These are phyloP conservation scores for Fusarium sarcochroum DNA, from an alignment of 2,329 filamentous ascomycete species.

Conservation along the genomic window DNA sequence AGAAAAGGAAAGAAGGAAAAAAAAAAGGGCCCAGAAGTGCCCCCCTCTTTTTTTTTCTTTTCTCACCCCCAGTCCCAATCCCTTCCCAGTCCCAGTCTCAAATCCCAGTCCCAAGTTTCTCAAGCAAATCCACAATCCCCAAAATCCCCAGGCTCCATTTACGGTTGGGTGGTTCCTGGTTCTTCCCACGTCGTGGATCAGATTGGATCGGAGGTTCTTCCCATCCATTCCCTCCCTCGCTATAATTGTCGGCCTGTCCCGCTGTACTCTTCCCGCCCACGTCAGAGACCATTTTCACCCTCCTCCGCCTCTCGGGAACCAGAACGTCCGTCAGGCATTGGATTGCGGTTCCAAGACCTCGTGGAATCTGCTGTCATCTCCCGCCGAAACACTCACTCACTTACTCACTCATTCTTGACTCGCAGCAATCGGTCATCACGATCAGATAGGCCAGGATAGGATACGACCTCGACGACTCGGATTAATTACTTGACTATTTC, in stretches of 20 bases:
- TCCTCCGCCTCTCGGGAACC: slow-evolving; percentile 35
- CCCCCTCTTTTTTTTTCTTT: slow-evolving; percentile 34
- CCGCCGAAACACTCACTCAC: slow-evolving; percentile 40
- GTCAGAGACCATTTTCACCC: slow-evolving; percentile 42
- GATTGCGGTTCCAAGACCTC: slow-evolving; percentile 42
- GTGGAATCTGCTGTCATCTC: slow-evolving; percentile 48
- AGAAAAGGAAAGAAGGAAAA: slow-evolving; percentile 21
- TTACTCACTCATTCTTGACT: slow-evolving; percentile 43
- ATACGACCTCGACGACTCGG: slow-evolving; percentile 23
- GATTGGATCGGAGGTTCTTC: slow-evolving; percentile 42
- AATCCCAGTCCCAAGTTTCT: slow-evolving; percentile 37
- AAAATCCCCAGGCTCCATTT: slow-evolving; percentile 44
- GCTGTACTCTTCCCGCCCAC: slow-evolving; percentile 42
- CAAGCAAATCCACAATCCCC: slow-evolving; percentile 40
- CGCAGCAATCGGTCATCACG: slow-evolving; percentile 33
- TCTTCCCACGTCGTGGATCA: slow-evolving; percentile 42
- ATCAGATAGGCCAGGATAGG: slow-evolving; percentile 5
- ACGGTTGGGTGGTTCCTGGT: slow-evolving; percentile 45
- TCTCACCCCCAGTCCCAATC: slow-evolving; percentile 38
- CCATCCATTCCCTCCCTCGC: slow-evolving; percentile 41
- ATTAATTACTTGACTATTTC: slow-evolving; percentile 20
- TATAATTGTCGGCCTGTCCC: slow-evolving; percentile 48
- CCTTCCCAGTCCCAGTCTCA: slow-evolving; percentile 12
- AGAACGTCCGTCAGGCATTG: slow-evolving; percentile 34
- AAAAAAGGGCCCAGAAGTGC: slow-evolving; percentile 33